Conservation (phyloP, 768 basidiomycete species). For the Termitomyces sp. region DNA sequence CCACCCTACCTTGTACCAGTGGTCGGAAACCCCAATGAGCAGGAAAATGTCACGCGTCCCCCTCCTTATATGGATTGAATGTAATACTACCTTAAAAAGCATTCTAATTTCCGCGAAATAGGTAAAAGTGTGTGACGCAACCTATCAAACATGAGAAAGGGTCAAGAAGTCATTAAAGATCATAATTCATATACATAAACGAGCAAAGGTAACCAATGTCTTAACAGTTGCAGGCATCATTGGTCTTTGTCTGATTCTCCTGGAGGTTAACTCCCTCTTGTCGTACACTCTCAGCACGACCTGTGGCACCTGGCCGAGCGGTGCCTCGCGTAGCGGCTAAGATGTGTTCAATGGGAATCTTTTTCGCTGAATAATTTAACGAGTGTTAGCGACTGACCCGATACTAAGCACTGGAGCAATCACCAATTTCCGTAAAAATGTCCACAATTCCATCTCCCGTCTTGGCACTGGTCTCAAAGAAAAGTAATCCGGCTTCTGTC, state of each 20-base stretch:
- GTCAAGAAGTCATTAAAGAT: slow-evolving; percentile 21
- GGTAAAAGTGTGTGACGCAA: neutral
- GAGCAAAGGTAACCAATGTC: slow-evolving; percentile 9
- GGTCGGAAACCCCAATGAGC: slow-evolving; percentile 29
- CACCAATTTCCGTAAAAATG: slow-evolving; percentile 97
- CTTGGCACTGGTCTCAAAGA: slow-evolving; percentile 98
- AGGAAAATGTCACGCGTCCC: slow-evolving; percentile 49
- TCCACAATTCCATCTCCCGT: slow-evolving; percentile 94
- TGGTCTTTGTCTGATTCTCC: slow-evolving; percentile 58
- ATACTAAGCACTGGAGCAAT: slow-evolving; percentile 17
- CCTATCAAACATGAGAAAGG: slow-evolving; percentile 7
- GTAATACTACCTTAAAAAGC: neutral
- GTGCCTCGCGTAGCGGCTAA: slow-evolving; percentile 76
- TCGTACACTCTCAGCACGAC: slow-evolving; percentile 45
- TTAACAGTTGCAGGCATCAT: slow-evolving; percentile 82
- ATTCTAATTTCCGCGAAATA: slow-evolving; percentile 7
- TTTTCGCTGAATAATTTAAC: slow-evolving; percentile 37
- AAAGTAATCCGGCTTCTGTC: slow-evolving; percentile 87
- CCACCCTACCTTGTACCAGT: slow-evolving; percentile 71
- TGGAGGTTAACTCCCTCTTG: slow-evolving; percentile 68
- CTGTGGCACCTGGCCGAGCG: slow-evolving; percentile 54
- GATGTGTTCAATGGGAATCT: slow-evolving; percentile 86
- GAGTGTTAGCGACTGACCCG: neutral
- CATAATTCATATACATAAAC: slow-evolving; percentile 17
- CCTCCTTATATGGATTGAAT: slow-evolving; percentile 59